Evolutionary conservation across 2,329 filamentous ascomycete genomes (phyloP).

Genomic region (Apiospora kogelbergensis): DNA sequence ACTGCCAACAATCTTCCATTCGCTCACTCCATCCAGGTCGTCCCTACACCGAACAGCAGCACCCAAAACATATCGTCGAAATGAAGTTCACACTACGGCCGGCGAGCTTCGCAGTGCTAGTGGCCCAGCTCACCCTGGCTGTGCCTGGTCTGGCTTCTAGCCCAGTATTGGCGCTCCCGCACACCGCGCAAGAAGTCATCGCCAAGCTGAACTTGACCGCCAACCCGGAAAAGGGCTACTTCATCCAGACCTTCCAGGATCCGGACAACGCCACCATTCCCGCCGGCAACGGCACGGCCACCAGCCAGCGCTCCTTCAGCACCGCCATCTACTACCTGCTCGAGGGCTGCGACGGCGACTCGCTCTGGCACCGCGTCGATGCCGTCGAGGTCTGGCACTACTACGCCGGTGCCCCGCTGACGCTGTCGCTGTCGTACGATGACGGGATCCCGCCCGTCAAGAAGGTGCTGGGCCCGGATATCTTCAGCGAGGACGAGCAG

Average conservation of each 20-base stretch:
- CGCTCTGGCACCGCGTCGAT: constrained; percentile 52
- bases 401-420: constrained; percentile 52
- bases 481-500: constrained; percentile 37
- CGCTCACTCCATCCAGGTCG: not conserved
- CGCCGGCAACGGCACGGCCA: not conserved
- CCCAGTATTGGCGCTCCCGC: constrained; percentile 16
- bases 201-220: constrained; percentile 41
- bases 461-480: constrained; percentile 40
- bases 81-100: not conserved
- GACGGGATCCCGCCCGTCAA: constrained; percentile 40
- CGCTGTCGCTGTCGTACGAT: constrained; percentile 42
- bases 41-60: not conserved
- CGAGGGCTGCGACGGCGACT: constrained; percentile 40
- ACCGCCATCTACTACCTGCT: constrained; percentile 53
- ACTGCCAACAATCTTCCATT: not conserved
- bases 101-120: not conserved
- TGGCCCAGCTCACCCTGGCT: not conserved
- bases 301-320: constrained; percentile 39
- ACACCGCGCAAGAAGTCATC: constrained; percentile 44
- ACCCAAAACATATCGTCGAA: not conserved
- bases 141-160: not conserved
- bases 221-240: constrained; percentile 52
- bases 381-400: constrained; percentile 54
- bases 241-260: constrained; percentile 47
- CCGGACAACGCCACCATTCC: constrained; percentile 18